These are phyloP conservation scores for Allantophomopsis cytisporea DNA, from an alignment of 2,329 filamentous ascomycete species.

Conservation along the genomic window DNA sequence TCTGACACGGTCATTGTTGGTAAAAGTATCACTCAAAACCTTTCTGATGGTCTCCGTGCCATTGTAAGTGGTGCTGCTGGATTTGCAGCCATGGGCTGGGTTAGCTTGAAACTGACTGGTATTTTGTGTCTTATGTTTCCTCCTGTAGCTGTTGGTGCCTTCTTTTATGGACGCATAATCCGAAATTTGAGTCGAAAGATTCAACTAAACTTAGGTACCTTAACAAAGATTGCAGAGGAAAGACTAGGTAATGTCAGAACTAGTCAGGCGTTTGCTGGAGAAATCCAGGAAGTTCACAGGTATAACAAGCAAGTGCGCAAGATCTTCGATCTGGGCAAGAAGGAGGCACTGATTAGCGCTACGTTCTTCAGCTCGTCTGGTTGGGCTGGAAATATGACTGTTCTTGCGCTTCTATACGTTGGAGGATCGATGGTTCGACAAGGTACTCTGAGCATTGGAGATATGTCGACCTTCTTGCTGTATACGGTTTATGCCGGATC, in stretches of 20 bases:
- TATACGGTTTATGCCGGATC: constrained; percentile 81
- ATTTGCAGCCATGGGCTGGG: constrained; percentile 88
- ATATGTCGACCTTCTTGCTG: constrained; percentile 95
- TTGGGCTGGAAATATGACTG: constrained; percentile 92
- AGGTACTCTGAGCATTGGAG: constrained; percentile 78
- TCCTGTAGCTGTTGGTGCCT: constrained; percentile 78
- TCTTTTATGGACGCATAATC: constrained; percentile 83
- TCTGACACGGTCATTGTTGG: constrained; percentile 97
- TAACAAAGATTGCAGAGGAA: constrained; percentile 97
- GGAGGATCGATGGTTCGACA: constrained; percentile 82
- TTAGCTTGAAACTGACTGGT: constrained; percentile 80
- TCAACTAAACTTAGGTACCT: constrained; percentile 80
- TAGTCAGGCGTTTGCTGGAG: constrained; percentile 89
- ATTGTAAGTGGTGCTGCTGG: constrained; percentile 84
- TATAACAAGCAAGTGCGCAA: constrained; percentile 89
- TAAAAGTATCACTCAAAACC: constrained; percentile 95
- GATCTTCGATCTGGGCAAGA: constrained; percentile 81
- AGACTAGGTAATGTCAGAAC: constrained; percentile 94
- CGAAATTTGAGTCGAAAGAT: constrained; percentile 84
- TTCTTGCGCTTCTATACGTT: constrained; percentile 77
- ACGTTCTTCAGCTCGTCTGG: constrained; percentile 82
- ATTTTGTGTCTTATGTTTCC: constrained; percentile 80
- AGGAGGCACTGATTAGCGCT: constrained; percentile 77
- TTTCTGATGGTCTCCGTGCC: constrained; percentile 88
- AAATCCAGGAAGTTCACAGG: constrained; percentile 76